These are phyloP conservation scores for Colletotrichum incanum DNA, from an alignment of 2,329 filamentous ascomycete species.

Conservation along the genomic window DNA sequence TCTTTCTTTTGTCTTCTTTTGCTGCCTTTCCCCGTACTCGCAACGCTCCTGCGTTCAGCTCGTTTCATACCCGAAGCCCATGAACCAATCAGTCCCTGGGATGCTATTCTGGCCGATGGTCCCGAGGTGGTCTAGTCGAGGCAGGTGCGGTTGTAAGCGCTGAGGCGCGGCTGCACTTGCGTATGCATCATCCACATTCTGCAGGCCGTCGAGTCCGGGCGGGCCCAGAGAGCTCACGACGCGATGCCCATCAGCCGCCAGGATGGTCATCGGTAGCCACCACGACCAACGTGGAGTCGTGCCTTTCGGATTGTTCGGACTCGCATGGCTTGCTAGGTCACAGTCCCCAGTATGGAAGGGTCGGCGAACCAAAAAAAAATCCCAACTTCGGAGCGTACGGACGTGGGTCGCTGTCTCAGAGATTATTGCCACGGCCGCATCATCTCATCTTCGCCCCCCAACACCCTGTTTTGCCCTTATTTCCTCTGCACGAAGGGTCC, in stretches of 20 bases:
- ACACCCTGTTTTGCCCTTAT: constrained; percentile 15
- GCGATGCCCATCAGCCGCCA: constrained; percentile 9
- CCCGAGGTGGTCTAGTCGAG: constrained; percentile 30
- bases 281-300: constrained; percentile 4
- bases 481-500: constrained; percentile 30
- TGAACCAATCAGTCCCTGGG: constrained; percentile 5
- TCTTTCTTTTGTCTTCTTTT: background rate
- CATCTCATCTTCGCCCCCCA: constrained; percentile 22
- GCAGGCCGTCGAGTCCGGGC: constrained; percentile 28
- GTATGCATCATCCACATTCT: constrained; percentile 30
- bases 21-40: constrained; percentile 28
- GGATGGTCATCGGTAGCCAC: constrained; percentile 1
- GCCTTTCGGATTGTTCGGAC: constrained; percentile 30
- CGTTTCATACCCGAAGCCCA: constrained; percentile 23
- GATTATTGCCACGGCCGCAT: constrained; percentile 14
- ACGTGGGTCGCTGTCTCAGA: constrained; percentile 18
- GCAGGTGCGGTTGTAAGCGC: constrained; percentile 46
- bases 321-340: constrained; percentile 34
- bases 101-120: constrained; percentile 39
- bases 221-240: constrained; percentile 10
- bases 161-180: constrained; percentile 52
- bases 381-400: constrained; percentile 25
- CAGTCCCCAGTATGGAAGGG: constrained; percentile 3
- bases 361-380: constrained; percentile 7
- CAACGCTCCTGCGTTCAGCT: constrained; percentile 28